phyloP scores from a whole-genome alignment of 2,329 filamentous ascomycete species.

The Penicillium digitatum region DNA sequence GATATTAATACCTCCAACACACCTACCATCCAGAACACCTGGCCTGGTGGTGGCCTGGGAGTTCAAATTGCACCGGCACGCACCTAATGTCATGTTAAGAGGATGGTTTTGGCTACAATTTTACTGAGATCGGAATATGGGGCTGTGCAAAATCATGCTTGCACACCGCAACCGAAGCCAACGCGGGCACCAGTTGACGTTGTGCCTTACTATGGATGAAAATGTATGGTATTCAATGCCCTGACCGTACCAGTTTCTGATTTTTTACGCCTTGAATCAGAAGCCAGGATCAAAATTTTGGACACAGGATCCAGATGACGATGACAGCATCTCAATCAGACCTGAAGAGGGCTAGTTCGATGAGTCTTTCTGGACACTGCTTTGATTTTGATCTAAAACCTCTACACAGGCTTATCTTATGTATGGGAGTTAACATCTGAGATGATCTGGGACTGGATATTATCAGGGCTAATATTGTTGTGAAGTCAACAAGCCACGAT shows the following conservation, averaged over 20 bases:
- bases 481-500: background rate
- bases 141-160: background rate
- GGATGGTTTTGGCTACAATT: background rate
- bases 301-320: background rate
- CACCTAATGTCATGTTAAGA: constrained; percentile 5
- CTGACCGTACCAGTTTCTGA: background rate
- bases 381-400: background rate
- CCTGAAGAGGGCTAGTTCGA: background rate
- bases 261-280: background rate
- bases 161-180: background rate
- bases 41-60: constrained; percentile 26
- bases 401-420: background rate
- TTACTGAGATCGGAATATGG: background rate
- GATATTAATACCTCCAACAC: constrained; percentile 23
- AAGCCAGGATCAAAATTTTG: background rate
- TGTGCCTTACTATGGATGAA: background rate
- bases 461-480: background rate
- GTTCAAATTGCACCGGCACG: constrained; percentile 28
- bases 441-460: background rate
- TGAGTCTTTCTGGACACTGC: background rate
- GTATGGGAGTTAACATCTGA: background rate
- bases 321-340: background rate
- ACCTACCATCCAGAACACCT: constrained; percentile 29
- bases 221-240: background rate
- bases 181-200: background rate